Evolutionary conservation across 139 green algal species (phyloP), one percentile per base, ranked within the genome.

Genomic region (Chloropicon primus): DNA sequence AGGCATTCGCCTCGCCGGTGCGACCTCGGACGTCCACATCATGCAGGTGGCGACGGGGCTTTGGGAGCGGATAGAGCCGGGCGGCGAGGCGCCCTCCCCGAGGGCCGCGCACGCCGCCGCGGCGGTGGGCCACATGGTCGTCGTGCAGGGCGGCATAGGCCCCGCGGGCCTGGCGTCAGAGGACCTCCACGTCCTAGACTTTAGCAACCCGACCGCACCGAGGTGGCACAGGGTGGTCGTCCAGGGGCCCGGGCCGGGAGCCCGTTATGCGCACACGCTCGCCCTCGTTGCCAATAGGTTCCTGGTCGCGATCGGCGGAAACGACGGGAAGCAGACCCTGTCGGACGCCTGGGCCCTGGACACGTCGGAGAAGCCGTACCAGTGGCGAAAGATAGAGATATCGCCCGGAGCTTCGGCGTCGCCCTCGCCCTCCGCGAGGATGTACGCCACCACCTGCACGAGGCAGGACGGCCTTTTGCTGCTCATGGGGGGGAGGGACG

Each of bases 301-400:
- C 84, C 85, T 99, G 25, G 92, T 99, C 26, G 94, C 90, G 0
- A 93, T 97, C 81, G 96, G 95, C 26, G 95, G 95, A 77, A 99
- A 98, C 76, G 95, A 99, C 80, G 95, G 95, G 78, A 92, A 94
- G 76, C 84, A 83, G 26, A 97, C 91, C 1, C 72, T 89, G 75
- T 78, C 41, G 24, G 95, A 99, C 85, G 88, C 90, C 0, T 99
- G 95, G 95, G 90, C 93, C 0, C 87, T 99, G 71, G 95, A 99
- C 82, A 99, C 95, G 10, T 92, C 87, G n/a, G 92, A 98, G 76
- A 99, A 99, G 86, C 95, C 95, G 0, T 99, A 99, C 86, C 88
- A 92, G 76, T 99, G 95, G 95, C 88, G 86, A 21, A 93, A 93
- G 75, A 95, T 98, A 53, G 75, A 85, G 72, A 28, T 81, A 10